Evolutionary conservation across 306 rosid species (phyloP).

Genomic region (Quercus dentata): DNA sequence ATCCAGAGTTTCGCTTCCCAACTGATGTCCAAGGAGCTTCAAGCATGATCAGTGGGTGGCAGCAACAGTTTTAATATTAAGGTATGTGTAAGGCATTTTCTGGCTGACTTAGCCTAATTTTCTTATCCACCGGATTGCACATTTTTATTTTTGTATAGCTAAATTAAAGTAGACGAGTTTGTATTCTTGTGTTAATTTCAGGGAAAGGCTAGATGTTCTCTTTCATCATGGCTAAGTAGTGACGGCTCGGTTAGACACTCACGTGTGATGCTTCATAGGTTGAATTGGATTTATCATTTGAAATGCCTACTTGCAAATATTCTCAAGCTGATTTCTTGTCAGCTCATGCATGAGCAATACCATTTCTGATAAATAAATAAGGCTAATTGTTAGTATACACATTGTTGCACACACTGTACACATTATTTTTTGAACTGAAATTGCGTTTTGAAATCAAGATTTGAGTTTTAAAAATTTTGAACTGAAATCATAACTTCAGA

Average conservation of each 20-base stretch:
- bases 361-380: background rate
- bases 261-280: background rate
- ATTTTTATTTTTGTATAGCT: background rate
- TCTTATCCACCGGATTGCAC: background rate
- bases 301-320: background rate
- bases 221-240: background rate
- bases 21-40: conserved; percentile 57
- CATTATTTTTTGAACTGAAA: too few relatives aligned
- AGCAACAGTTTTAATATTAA: conserved; percentile 13
- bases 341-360: background rate
- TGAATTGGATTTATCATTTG: background rate
- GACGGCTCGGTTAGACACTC: background rate
- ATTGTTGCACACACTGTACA: too few relatives aligned
- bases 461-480: too few relatives aligned
- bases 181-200: conserved; percentile 10
- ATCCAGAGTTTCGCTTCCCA: conserved; percentile 69
- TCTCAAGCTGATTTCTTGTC: background rate
- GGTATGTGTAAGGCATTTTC: conserved; percentile 23
- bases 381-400: too few relatives aligned
- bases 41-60: conserved; percentile 32
- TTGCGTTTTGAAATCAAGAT: too few relatives aligned
- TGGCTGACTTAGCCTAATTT: background rate
- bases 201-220: conserved; percentile 17
- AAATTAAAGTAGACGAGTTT: background rate
- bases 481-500: too few relatives aligned